Evolutionary conservation across 441 rosid genomes (phyloP), one percentile per base, ranked within the genome.

Genomic region (Biscutella laevigata): DNA sequence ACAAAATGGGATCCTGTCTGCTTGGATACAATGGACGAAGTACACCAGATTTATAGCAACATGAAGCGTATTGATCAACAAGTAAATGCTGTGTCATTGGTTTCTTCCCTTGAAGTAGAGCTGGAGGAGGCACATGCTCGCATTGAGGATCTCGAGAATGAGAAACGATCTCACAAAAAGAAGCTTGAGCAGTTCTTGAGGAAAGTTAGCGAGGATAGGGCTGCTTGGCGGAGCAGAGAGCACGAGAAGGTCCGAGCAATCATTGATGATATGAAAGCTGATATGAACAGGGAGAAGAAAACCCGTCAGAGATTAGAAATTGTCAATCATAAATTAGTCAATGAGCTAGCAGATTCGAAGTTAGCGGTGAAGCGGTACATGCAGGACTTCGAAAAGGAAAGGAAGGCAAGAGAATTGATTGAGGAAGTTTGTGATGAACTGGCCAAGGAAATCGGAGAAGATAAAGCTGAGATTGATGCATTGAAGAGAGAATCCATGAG

Each of bases 351-450:
- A 10, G 85, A 88, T 53, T 79, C 81, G 4, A 88, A 88, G 75
- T 56, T 82, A 36, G 63, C 80, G 1, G 86, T 55, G 3, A 91
- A 88, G 80, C 78, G 83, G 47, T 79, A 43, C 62, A 63, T 76
- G 87, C 96, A 85, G 66, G 95, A 85, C 25, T 91, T 73, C 45
- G 94, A 83, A 53, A 83, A 79, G 45, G 98, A 91, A 74, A 83
- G 88, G 40, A 83, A 83, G 51, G 74, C 71, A 46, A 82, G 74
- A 80, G 90, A 74, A 76, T 68, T 61, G 70, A 78, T 88, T 7
- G 98, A 91, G 68, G 96, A 91, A 69, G 94, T 88, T 15, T 91
- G 96, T 0, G 83, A 91, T 3, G 98, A 91, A 74, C 91, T 91
- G 16, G 94, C 88, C 5, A 54, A 47, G 20, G 67, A 55, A 32